Conservation (phyloP, 495 filamentous ascomycete species). For the Daldinia decipiens region DNA sequence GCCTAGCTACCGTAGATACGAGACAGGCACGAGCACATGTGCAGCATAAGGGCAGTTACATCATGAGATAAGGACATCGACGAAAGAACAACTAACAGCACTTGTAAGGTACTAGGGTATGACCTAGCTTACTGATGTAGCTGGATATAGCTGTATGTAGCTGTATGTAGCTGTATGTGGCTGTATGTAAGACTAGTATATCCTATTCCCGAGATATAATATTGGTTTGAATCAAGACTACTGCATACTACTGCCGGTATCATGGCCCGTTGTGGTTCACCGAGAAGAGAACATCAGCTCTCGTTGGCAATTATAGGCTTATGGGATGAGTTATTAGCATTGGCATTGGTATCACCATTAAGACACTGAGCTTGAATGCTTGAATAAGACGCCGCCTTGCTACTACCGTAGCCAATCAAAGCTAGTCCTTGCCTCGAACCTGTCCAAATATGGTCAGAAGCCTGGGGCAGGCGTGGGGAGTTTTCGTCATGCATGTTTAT, state of each 20-base stretch:
- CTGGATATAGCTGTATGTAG: no score
- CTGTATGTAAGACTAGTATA: neutral
- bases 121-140: conserved; percentile 21
- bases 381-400: neutral
- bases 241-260: neutral
- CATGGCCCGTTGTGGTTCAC: neutral
- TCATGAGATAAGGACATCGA: conserved; percentile 6
- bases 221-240: neutral
- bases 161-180: no score
- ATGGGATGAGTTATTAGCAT: conserved; percentile 9
- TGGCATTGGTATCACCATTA: neutral
- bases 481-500: conserved; percentile 21
- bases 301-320: neutral
- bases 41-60: conserved; percentile 18
- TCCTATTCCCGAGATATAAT: no score
- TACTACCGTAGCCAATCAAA: conserved; percentile 6
- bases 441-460: conserved; percentile 19
- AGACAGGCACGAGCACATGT: neutral
- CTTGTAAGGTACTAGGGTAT: conserved; percentile 1
- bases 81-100: conserved; percentile 1
- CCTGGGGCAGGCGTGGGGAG: conserved; percentile 23
- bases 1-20: conserved; percentile 15
- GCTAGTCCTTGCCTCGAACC: conserved; percentile 10
- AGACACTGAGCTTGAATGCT: neutral
- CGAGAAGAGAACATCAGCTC: neutral